Base-by-base conservation (phyloP, 1,284 basidiomycete species). In the Butyriboletus appendiculatus region DNA sequence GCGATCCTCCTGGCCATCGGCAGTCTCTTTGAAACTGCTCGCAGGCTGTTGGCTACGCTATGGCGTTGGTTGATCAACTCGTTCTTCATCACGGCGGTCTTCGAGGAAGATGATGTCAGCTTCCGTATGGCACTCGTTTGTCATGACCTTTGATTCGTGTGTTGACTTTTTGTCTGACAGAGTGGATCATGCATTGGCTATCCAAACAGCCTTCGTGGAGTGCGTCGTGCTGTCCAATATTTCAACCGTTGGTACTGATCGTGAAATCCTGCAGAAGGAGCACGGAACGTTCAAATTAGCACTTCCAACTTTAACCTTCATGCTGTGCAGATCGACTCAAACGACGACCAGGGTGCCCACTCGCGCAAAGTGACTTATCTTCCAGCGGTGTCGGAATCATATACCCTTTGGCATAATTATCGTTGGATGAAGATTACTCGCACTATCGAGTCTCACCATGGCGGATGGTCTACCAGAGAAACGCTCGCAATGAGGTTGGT, bases 141-240 rank as follows among this genome's bases (percentile, higher is more conserved):
- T 22, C 2, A 18, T 45, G 12, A 4, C 5, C 38, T 6, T 41
- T 20, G 8, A 26, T 52, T 12, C 18, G 3, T 5, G 26, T 45
- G 22, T 39, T 66, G 45, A 67, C 47, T 6, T 11, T 24, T 34
- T 33, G 20, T 45, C 33, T 32, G 16, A 41, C 53, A 81, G 81
- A 78, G 48, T 85, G 85, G 84, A 76, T 86, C 66, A 79, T 85
- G 75, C 66, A 78, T 24, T 86, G 85, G 84, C 69, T 87, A 2
- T 79, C 81, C 6, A 76, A 76, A 48, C 81, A 83, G 22, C 74
- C 77, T 30, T 73, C 69, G 2, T 68, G 66, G 66, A 70, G 66
- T 68, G 24, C 43, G 69, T 61, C 47, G 5, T 26, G 3, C 20
- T 11, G 11, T 47, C 9, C 22, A 5, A 16, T 22, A 26, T 20